These are phyloP conservation scores for Epichloe uncinata DNA, from an alignment of 2,329 filamentous ascomycete genomes.

Conservation along the genomic window DNA sequence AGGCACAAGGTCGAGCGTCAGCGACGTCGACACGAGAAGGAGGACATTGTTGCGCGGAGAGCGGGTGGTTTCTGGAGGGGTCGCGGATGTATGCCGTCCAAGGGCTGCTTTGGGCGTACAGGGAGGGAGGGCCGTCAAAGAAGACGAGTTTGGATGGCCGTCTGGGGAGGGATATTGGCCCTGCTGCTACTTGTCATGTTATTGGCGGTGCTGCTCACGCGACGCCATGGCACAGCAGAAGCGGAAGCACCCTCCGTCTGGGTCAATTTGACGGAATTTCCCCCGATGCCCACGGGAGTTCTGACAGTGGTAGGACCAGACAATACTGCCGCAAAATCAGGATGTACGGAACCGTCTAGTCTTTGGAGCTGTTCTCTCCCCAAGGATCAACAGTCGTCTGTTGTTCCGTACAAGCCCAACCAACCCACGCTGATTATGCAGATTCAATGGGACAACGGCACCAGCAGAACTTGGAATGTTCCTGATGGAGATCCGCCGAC, in stretches of 20 bases:
- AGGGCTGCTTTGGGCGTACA: constrained; percentile 50
- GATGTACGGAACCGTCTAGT: constrained; percentile 58
- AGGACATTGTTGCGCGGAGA: constrained; percentile 46
- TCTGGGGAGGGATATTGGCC: constrained; percentile 36
- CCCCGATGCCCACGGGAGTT: constrained; percentile 73
- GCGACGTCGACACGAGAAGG: constrained; percentile 48
- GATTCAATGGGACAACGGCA: constrained; percentile 57
- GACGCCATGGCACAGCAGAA: constrained; percentile 11
- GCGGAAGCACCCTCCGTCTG: constrained; percentile 38
- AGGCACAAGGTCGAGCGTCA: constrained; percentile 35
- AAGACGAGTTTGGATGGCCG: constrained; percentile 44
- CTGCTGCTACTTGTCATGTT: constrained; percentile 44
- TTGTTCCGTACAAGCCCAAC: constrained; percentile 48
- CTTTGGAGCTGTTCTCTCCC: constrained; percentile 81
- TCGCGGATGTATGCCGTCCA: constrained; percentile 46
- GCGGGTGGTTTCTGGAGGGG: constrained; percentile 52
- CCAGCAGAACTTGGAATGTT: constrained; percentile 35
- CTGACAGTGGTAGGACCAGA: constrained; percentile 65
- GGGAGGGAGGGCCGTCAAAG: constrained; percentile 51
- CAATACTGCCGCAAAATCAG: constrained; percentile 46
- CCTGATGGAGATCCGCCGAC: constrained; percentile 24
- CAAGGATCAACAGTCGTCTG: constrained; percentile 56
- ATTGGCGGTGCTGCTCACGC: constrained; percentile 41
- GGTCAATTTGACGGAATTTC: constrained; percentile 77
- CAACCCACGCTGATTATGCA: constrained; percentile 71